Base-by-base conservation (phyloP, 2,329 filamentous ascomycete genomes). In the Pseudogymnoascus sp. region DNA sequence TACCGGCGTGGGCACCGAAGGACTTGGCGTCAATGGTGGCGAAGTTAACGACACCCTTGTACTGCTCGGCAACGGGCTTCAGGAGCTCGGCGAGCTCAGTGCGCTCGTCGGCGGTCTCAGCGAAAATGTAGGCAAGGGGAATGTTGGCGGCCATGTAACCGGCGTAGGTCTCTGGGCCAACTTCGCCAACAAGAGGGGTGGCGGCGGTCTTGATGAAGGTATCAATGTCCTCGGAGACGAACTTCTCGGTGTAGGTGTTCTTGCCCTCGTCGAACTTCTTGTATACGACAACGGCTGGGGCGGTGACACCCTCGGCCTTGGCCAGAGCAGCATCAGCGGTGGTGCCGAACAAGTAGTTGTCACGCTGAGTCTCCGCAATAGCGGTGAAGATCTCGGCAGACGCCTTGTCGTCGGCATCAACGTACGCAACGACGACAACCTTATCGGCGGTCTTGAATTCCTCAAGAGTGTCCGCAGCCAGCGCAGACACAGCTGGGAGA, bases 371-470 rank as follows among this genome's bases (percentile, higher is more conserved):
- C 75, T 90, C 88, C 62, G 88, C 81, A 63, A 83, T 48, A 19
- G 63, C 65, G 65, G 78, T 83, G 79, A 92, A 97, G 68, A 88
- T 91, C 74, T 92, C 84, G 78, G 90, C 95, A 67, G 90, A 90
- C 65, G 84, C 76, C 83, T 95, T 95, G 74, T 89, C 86, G 64
- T 88, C 85, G 61, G 82, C 78, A 64, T 84, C 84, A 70, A 96
- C 83, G 82, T 92, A 99, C 67, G 86, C 92, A 64, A 99, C 85
- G 60, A 97, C 75, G 62, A 97, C 92, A 64, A 97, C 90, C 81
- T 96, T 96, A 79, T 99, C 94, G 73, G 92, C 85, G 62, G 87
- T 92, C 86, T 97, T 97, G 86, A 99, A 96, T 69, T 96, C 92
- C 72, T 92, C 89, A 60, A 96, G 79, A 62, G 86, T 90, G 66